Evolutionary conservation across 83 land plant species (phyloP).

Genomic region (Isoetes engelmannii): DNA sequence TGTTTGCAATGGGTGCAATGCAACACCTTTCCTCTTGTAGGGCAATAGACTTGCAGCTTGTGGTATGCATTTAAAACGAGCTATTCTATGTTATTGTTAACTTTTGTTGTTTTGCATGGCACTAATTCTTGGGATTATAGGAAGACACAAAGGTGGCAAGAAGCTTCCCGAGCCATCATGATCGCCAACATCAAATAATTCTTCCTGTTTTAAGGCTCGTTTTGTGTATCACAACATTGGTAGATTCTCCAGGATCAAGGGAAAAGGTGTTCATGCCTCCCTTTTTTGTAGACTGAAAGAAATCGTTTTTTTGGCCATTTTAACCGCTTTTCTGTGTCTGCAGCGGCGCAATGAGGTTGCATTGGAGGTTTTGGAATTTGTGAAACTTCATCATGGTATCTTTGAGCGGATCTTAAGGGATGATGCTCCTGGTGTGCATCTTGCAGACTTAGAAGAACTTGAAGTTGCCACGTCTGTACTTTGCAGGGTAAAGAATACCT

Average conservation of each 20-base stretch:
- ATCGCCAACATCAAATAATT: constrained; percentile 54
- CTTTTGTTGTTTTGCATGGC: background rate
- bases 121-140: constrained; percentile 24
- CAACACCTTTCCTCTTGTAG: constrained; percentile 73
- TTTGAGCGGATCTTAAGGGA: constrained; percentile 60
- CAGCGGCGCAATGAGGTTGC: constrained; percentile 78
- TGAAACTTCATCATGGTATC: constrained; percentile 56
- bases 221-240: constrained; percentile 58
- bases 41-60: constrained; percentile 46
- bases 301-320: background rate
- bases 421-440: constrained; percentile 48
- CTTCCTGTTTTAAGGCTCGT: constrained; percentile 74
- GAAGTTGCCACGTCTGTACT: constrained; percentile 69
- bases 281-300: background rate
- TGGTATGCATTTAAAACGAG: constrained; percentile 29
- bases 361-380: constrained; percentile 66
- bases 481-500: constrained; percentile 52
- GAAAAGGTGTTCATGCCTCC: constrained; percentile 19
- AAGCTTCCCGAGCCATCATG: constrained; percentile 41
- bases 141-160: constrained; percentile 45
- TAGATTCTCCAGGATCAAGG: constrained; percentile 36
- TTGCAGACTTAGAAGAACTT: constrained; percentile 59
- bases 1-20: constrained; percentile 79
- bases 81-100: background rate
- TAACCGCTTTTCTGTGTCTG: background rate